phyloP scores from a whole-genome alignment of 2,329 filamentous ascomycete genomes.

The Alternaria burnsii region DNA sequence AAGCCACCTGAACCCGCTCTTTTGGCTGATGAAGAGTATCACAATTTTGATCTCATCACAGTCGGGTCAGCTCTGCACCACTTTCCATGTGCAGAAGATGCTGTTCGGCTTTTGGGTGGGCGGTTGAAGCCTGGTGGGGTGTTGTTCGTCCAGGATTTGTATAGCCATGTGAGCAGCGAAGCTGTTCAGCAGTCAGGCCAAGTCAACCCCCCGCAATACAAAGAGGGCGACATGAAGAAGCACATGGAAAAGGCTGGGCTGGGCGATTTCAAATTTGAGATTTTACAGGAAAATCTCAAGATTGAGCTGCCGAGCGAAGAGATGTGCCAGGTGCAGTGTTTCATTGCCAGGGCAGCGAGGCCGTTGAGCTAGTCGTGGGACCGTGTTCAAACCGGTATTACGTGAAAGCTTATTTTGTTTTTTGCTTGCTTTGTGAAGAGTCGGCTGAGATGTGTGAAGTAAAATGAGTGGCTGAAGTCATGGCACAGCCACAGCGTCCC shows the following conservation, averaged over 20 bases:
- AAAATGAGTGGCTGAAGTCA: neutral
- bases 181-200: neutral
- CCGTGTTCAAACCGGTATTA: neutral
- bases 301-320: neutral
- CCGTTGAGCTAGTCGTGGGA: neutral
- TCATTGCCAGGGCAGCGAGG: neutral
- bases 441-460: neutral
- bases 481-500: slow-evolving; percentile 14
- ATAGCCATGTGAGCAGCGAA: neutral
- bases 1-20: neutral
- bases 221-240: too few relatives aligned
- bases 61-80: neutral
- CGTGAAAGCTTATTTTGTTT: too few relatives aligned
- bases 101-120: neutral
- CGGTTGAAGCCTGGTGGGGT: slow-evolving; percentile 11
- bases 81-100: neutral
- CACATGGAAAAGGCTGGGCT: too few relatives aligned
- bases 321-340: neutral
- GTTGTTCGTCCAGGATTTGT: slow-evolving; percentile 12
- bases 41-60: neutral
- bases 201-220: too few relatives aligned
- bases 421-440: neutral
- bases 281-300: neutral
- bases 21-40: neutral
- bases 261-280: neutral